Base-by-base conservation (phyloP, 331 rosid genomes). In the Telfairia occidentalis region DNA sequence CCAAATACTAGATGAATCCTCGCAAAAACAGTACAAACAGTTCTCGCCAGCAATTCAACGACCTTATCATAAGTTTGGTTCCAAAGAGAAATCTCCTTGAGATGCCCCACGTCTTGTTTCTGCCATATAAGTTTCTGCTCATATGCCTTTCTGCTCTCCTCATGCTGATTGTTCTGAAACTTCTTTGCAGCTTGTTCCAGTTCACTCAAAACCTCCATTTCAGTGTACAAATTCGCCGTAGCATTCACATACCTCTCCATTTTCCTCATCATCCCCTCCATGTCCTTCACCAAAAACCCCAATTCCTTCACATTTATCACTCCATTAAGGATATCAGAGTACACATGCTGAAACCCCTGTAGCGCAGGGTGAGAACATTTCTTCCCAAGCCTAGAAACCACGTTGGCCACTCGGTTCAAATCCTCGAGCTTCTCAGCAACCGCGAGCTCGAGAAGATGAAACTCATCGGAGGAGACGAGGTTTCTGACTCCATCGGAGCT, bases 191-290 rank as follows among this genome's bases (percentile, higher is more conserved):
- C 87, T 50, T 82, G 96, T 79, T 95, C 99, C 85, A 92, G 71
- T 64, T 95, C 93, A 81, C 90, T 95, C 89, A 91, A 74, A 16
- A 87, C 93, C 90, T 85, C 99, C 93, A 95, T 83, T 78, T 90
- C 92, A 35, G 83, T 60, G 53, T 90, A 87, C 90, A 95, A 85
- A 81, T 83, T 90, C 65, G 89, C 86, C 8, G 99, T 91, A 1
- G 93, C 87, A 82, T 79, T 88, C 48, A 95, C 92, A 79, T 81
- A 90, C 89, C 96, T 88, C 82, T 92, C 96, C 99, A 95, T 86
- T 80, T 88, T 95, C 92, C 82, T 90, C 84, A 85, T 87, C 97
- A 95, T 92, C 26, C 90, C 92, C n/a, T 95, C 99, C 97, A 95
- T 95, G 45, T 90, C 97, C 86, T 89, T 95, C 45, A 90, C 99